phyloP scores from a whole-genome alignment of 495 filamentous ascomycete species.

The Trichoderma asperelloides region DNA sequence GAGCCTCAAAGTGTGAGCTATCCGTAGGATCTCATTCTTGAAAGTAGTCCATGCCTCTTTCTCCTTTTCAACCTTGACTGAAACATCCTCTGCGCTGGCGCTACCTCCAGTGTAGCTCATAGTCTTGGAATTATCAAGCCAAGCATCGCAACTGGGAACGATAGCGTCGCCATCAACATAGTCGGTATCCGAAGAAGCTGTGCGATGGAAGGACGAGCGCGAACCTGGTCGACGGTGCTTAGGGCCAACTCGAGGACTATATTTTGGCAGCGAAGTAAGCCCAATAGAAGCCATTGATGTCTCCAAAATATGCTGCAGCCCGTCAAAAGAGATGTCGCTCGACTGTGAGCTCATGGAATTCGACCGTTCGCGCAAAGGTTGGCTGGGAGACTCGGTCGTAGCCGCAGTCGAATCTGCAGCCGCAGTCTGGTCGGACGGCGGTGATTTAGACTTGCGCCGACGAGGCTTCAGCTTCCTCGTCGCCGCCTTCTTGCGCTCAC shows the following conservation, averaged over 20 bases:
- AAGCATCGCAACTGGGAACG: slow-evolving; percentile 68
- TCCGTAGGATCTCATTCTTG: slow-evolving; percentile 80
- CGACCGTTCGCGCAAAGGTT: slow-evolving; percentile 19
- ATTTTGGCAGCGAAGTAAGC: slow-evolving; percentile 26
- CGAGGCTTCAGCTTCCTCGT: slow-evolving; percentile 35
- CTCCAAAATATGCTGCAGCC: slow-evolving; percentile 61
- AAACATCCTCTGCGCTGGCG: slow-evolving; percentile 36
- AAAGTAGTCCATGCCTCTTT: slow-evolving; percentile 67
- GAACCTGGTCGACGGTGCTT: slow-evolving; percentile 27
- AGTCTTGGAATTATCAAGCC: slow-evolving; percentile 83
- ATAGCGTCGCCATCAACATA: slow-evolving; percentile 59
- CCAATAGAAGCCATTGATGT: slow-evolving; percentile 44
- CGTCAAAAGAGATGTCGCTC: slow-evolving; percentile 54
- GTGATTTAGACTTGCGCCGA: slow-evolving; percentile 21
- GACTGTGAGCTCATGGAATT: slow-evolving; percentile 45
- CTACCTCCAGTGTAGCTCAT: slow-evolving; percentile 62
- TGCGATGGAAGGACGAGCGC: slow-evolving; percentile 21
- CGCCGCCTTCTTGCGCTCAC: slow-evolving; percentile 59
- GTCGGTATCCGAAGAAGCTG: slow-evolving; percentile 71
- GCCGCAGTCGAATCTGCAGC: slow-evolving; percentile 11
- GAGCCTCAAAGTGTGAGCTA: slow-evolving; percentile 79
- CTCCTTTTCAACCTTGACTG: slow-evolving; percentile 49
- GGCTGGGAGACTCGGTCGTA: neutral
- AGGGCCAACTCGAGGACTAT: slow-evolving; percentile 23
- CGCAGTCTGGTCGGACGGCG: slow-evolving; percentile 15